phyloP scores from a whole-genome alignment of 495 filamentous ascomycete genomes.

The Margaritispora aquatica region DNA sequence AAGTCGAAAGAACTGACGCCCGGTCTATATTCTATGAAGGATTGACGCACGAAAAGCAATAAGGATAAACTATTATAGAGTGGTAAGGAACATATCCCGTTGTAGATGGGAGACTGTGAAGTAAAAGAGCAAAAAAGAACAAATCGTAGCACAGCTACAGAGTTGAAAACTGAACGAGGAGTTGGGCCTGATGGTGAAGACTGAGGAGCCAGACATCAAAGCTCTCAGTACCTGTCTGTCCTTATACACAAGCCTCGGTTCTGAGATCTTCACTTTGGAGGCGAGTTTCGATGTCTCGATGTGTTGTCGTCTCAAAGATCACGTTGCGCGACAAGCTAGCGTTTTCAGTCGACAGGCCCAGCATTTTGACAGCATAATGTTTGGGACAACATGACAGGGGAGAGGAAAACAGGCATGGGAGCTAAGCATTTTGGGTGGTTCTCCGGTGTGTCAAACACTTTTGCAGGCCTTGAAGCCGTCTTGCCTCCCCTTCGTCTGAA shows the following conservation, averaged over 20 bases:
- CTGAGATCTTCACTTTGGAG: constrained; percentile 9
- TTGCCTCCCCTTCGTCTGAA: not conserved
- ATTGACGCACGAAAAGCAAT: constrained; percentile 18
- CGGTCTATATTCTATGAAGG: constrained; percentile 19
- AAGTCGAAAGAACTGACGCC: constrained; percentile 16
- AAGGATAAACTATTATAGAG: constrained; percentile 9
- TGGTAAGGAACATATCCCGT: constrained; percentile 12
- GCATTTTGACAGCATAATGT: constrained; percentile 18
- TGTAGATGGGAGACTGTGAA: constrained; percentile 2
- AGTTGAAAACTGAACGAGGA: constrained; percentile 26
- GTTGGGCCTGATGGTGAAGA: constrained; percentile 36
- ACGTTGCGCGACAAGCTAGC: constrained; percentile 21
- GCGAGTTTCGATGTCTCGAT: constrained; percentile 19
- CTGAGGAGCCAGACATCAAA: constrained; percentile 26
- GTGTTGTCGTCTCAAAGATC: constrained; percentile 19
- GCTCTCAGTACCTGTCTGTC: not conserved
- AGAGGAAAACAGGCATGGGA: not conserved
- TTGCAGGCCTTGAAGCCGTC: not conserved
- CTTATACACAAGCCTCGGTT: constrained; percentile 10
- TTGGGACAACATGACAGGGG: constrained; percentile 5
- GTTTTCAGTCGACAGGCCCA: constrained; percentile 19
- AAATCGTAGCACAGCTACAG: constrained; percentile 40
- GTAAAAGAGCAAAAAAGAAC: constrained; percentile 19
- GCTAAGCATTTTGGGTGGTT: not conserved
- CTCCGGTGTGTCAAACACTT: constrained; percentile 14